Evolutionary conservation across 176 grass and related monocot species (phyloP), one percentile per base, ranked within the genome.

Genomic region (Carex parvula): DNA sequence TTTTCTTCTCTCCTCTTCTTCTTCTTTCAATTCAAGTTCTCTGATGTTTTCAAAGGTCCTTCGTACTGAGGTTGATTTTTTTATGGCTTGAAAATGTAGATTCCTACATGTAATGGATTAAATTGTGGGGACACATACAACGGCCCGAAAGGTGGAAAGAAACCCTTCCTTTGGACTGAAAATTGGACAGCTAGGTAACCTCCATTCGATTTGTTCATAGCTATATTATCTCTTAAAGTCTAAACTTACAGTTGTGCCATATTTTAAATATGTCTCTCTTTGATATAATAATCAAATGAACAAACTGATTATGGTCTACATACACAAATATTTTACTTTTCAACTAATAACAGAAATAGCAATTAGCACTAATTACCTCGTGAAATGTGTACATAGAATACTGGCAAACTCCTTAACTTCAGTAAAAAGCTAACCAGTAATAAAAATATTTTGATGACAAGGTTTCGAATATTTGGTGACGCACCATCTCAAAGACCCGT

Each of bases 111-210:
- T 79, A 94, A 94, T 16, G 92, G 92, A 14, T 87, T 89, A 54
- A 78, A 94, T 52, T 94, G 92, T 76, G 87, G 92, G 75, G 92
- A 94, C 60, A 91, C 92, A 81, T 94, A 88, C 87, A 70, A 84
- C 64, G 87, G 87, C 50, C 89, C 92, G 68, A 30, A 10, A 20
- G 75, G 85, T 86, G 87, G 85, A 77, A 84, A 17, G 44, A 72
- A 82, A 67, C 92, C 92, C 16, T 86, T 89, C 21, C 42, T 94
- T 42, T 94, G 92, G 92, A 94, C 92, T 18, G 89, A 91, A 60
- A 94, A 94, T 86, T 94, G 92, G 95, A 98, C 91, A 33, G 91
- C 95, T 20, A 90, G 94, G 95, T 98, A 86, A 94, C 84, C 71
- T 20, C 14, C 60, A 42, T 79, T 11, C 2, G 58, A 33, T 32